phyloP scores from a whole-genome alignment of 805 yeast genomes.

The Sporopachydermia lactativora region DNA sequence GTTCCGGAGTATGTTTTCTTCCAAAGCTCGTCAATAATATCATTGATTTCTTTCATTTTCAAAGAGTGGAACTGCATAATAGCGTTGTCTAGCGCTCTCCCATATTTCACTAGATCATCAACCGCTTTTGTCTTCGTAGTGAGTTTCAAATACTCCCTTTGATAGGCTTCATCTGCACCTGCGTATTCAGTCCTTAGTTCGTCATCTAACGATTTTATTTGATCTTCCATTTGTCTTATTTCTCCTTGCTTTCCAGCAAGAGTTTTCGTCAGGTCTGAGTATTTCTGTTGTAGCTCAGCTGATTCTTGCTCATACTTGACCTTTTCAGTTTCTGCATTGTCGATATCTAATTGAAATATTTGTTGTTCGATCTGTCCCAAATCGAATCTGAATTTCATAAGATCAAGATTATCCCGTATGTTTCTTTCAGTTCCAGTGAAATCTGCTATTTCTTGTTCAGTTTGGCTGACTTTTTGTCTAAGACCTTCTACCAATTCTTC shows the following conservation, averaged over 20 bases:
- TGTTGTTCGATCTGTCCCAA: slow-evolving; percentile 22
- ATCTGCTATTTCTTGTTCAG: slow-evolving; percentile 34
- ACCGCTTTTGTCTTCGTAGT: slow-evolving; percentile 66
- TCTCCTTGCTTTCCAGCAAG: slow-evolving; percentile 79
- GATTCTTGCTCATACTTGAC: slow-evolving; percentile 49
- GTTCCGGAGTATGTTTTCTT: slow-evolving; percentile 87
- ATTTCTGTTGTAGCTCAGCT: slow-evolving; percentile 29
- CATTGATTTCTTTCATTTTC: slow-evolving; percentile 87
- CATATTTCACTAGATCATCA: slow-evolving; percentile 69
- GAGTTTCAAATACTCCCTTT: slow-evolving; percentile 56
- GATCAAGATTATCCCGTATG: slow-evolving; percentile 48
- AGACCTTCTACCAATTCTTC: slow-evolving; percentile 18
- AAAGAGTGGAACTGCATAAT: slow-evolving; percentile 84
- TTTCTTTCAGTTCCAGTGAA: slow-evolving; percentile 48
- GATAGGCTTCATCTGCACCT: slow-evolving; percentile 48
- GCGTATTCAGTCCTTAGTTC: slow-evolving; percentile 63
- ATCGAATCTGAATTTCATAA: slow-evolving; percentile 30
- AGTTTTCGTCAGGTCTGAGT: slow-evolving; percentile 27
- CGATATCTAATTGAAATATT: slow-evolving; percentile 33
- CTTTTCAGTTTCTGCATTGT: slow-evolving; percentile 45
- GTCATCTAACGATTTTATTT: slow-evolving; percentile 34
- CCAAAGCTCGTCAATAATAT: slow-evolving; percentile 86
- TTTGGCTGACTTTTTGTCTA: slow-evolving; percentile 17
- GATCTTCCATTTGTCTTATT: slow-evolving; percentile 67
- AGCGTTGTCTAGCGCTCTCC: slow-evolving; percentile 80